Percentiles rank a stretch among this genome's conserved stretches.
These are phyloP conservation scores for Wickerhamomyces tratensis DNA, from an alignment of 805 yeast species.

Conservation along the genomic window DNA sequence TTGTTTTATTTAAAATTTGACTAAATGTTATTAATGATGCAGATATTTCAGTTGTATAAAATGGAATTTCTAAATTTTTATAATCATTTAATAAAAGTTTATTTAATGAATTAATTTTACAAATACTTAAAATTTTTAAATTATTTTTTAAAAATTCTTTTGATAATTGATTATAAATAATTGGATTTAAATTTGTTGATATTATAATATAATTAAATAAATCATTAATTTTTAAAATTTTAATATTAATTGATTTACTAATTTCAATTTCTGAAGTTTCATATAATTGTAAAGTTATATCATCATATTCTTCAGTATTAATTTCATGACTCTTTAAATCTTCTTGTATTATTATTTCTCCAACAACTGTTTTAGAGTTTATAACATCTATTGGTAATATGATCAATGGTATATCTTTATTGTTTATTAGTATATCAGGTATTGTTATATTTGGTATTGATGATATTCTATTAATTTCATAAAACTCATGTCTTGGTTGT, in stretches of 20 bases:
- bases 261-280: neutral
- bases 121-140: slow-evolving; percentile 18
- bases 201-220: too few species aligned
- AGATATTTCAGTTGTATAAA: slow-evolving; percentile 46
- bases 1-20: slow-evolving; percentile 10
- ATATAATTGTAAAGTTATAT: neutral
- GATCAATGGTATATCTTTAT: slow-evolving; percentile 1
- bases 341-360: neutral
- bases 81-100: slow-evolving; percentile 3
- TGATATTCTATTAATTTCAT: slow-evolving; percentile 15
- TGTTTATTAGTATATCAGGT: slow-evolving; percentile 5
- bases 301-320: neutral
- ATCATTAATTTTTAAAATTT: too few species aligned
- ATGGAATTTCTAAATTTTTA: slow-evolving; percentile 42
- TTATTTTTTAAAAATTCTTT: neutral
- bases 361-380: slow-evolving; percentile 3
- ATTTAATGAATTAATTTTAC: slow-evolving; percentile 8
- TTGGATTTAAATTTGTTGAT: neutral
- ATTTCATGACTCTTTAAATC: neutral
- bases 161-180: neutral
- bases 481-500: slow-evolving; percentile 38
- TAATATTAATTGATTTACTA: too few species aligned
- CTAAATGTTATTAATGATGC: slow-evolving; percentile 32
- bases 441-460: slow-evolving; percentile 23
- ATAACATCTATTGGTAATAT: slow-evolving; percentile 10